phyloP scores from a whole-genome alignment of 768 basidiomycete species.

The Fibroporia radiculosa region DNA sequence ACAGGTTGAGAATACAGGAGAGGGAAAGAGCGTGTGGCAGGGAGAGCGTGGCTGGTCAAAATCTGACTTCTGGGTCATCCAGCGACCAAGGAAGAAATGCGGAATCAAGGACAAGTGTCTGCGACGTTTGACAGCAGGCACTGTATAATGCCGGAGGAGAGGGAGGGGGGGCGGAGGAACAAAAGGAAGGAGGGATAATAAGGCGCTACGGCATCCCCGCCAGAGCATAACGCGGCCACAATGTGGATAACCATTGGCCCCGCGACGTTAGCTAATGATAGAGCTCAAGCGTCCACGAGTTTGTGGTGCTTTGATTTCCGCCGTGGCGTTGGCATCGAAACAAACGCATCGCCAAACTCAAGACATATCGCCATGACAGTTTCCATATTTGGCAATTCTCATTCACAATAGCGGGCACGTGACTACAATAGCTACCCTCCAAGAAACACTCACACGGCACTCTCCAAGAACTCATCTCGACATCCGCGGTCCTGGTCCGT shows the following conservation, averaged over 20 bases:
- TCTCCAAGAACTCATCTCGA: slow-evolving; percentile 10
- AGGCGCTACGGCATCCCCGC: too few relatives aligned
- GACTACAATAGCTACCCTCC: slow-evolving; percentile 4
- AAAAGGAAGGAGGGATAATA: slow-evolving; percentile 6
- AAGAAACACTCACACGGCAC: not conserved
- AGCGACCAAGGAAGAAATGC: slow-evolving; percentile 12
- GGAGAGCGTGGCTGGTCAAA: slow-evolving; percentile 1
- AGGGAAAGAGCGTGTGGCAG: not conserved
- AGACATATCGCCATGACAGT: slow-evolving; percentile 1
- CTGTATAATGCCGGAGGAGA: slow-evolving; percentile 1
- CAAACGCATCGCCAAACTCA: not conserved
- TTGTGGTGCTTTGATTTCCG: not conserved
- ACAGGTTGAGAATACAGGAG: not conserved
- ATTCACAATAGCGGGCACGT: not conserved
- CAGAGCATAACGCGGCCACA: too few relatives aligned
- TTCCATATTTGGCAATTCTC: not conserved
- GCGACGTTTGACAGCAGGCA: not conserved
- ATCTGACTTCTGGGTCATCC: slow-evolving; percentile 12
- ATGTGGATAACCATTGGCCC: not conserved
- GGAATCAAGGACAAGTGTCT: not conserved
- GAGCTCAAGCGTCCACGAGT: not conserved
- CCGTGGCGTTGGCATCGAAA: slow-evolving; percentile 8
- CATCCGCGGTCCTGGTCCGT: slow-evolving; percentile 28
- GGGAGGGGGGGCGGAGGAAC: slow-evolving; percentile 4
- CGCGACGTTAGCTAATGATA: not conserved